Conservation (phyloP, 2,329 filamentous ascomycete species). For the Aspergillus glaucus region DNA sequence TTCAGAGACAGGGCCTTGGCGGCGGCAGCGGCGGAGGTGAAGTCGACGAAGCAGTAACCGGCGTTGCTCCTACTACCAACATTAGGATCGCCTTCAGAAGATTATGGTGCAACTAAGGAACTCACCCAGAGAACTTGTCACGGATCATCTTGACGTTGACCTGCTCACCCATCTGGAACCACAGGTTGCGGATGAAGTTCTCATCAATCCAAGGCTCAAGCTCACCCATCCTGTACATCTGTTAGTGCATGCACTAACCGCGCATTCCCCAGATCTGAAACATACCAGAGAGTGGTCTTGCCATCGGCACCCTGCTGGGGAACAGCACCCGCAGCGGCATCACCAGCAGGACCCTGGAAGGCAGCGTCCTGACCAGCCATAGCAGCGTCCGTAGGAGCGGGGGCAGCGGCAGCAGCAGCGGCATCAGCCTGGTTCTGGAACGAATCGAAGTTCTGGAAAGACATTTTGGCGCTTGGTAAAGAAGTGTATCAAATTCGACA, state of each 20-base stretch:
- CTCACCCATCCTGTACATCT: conserved; percentile 82
- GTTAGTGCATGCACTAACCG: not conserved
- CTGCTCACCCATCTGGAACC: conserved; percentile 84
- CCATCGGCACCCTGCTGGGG: conserved; percentile 49
- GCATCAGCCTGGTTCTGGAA: conserved; percentile 57
- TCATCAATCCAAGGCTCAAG: conserved; percentile 99
- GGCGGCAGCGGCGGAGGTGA: conserved; percentile 72
- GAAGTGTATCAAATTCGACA: not conserved
- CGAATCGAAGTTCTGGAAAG: conserved; percentile 60
- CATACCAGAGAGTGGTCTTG: conserved; percentile 53
- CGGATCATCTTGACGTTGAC: conserved; percentile 99
- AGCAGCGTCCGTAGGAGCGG: conserved; percentile 46
- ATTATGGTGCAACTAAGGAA: conserved; percentile 10
- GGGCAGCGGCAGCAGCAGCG: conserved; percentile 42
- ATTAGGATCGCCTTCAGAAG: conserved; percentile 30
- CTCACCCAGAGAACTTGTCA: conserved; percentile 96
- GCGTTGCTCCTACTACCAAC: conserved; percentile 66
- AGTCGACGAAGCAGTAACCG: conserved; percentile 98
- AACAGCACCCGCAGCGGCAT: conserved; percentile 34
- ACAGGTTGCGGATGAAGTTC: conserved; percentile 94
- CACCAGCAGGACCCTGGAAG: conserved; percentile 45
- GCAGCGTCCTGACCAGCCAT: conserved; percentile 54
- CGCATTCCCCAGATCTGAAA: conserved; percentile 17
- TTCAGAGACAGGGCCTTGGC: conserved; percentile 87
- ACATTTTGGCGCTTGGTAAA: conserved; percentile 45